Percentiles rank a stretch among this genome's conserved stretches.
Conservation (phyloP, 768 basidiomycete genomes). For the Neoboletus magnificus region DNA sequence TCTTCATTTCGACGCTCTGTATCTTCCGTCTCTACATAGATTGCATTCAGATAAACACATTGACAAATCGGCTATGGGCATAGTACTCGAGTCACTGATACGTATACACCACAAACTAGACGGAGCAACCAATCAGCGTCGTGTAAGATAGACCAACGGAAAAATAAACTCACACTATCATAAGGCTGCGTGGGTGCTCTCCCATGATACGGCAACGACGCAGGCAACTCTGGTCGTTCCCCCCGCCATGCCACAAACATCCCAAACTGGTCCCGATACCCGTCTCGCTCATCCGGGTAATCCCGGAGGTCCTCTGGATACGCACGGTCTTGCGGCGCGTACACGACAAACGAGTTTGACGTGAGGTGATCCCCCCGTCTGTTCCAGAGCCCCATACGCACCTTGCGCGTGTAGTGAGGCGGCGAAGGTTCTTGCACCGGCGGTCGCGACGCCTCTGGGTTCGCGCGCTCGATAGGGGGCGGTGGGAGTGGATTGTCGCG, state of each 20-base stretch:
- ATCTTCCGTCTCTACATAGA: conserved; percentile 3
- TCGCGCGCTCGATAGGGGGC: conserved; percentile 26
- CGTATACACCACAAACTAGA: conserved; percentile 41
- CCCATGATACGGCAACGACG: conserved; percentile 59
- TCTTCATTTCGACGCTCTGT: neutral
- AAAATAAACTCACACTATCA: conserved; percentile 39
- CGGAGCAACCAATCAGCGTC: neutral
- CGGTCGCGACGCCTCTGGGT: conserved; percentile 24
- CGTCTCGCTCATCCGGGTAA: conserved; percentile 55
- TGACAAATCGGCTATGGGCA: neutral
- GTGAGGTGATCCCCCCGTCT: conserved; percentile 72
- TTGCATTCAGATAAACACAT: conserved; percentile 20
- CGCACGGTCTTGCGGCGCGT: conserved; percentile 53
- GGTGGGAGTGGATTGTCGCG: conserved; percentile 31
- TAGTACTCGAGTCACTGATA: conserved; percentile 24
- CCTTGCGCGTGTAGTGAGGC: conserved; percentile 27
- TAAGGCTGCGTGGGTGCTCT: conserved; percentile 55
- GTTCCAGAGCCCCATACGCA: conserved; percentile 69
- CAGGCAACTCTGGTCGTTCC: conserved; percentile 53
- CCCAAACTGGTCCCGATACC: conserved; percentile 56
- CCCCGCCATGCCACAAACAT: conserved; percentile 38
- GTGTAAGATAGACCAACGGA: neutral
- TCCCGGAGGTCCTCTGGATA: conserved; percentile 58
- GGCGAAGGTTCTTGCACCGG: conserved; percentile 31
- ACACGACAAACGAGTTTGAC: conserved; percentile 53